These are phyloP conservation scores for Basipetospora chlamydospora DNA, from an alignment of 2,329 filamentous ascomycete species.

Conservation along the genomic window DNA sequence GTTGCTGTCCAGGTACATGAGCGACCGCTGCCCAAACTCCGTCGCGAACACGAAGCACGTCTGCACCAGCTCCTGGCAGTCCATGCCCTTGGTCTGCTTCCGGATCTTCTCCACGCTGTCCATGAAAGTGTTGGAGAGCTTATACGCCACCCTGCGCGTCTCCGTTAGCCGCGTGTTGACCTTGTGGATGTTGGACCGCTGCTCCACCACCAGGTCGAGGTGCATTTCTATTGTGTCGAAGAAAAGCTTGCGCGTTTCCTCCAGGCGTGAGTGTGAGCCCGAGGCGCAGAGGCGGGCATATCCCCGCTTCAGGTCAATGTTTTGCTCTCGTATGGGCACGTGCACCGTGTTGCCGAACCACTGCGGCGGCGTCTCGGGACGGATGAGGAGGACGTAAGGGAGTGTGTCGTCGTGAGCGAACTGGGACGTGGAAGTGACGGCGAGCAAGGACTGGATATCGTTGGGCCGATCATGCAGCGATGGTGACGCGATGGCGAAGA, in stretches of 20 bases:
- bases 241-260: conserved; percentile 66
- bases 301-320: conserved; percentile 72
- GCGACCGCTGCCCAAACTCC: conserved; percentile 88
- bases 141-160: conserved; percentile 91
- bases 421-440: conserved; percentile 44
- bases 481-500: conserved; percentile 75
- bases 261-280: conserved; percentile 64
- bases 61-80: conserved; percentile 91
- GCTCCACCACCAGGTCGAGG: conserved; percentile 79
- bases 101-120: conserved; percentile 91
- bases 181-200: conserved; percentile 81
- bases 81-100: conserved; percentile 66
- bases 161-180: conserved; percentile 85
- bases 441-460: conserved; percentile 75
- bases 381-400: conserved; percentile 73
- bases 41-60: conserved; percentile 98
- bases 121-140: conserved; percentile 96
- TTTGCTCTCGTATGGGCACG: conserved; percentile 59
- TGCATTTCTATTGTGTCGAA: conserved; percentile 67
- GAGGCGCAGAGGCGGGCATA: conserved; percentile 80
- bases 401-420: conserved; percentile 58
- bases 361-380: conserved; percentile 60
- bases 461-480: conserved; percentile 59
- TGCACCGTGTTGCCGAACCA: conserved; percentile 72
- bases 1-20: conserved; percentile 92